Base-by-base conservation (phyloP, 78 protist species). In the Reticulomyxa filosa region DNA sequence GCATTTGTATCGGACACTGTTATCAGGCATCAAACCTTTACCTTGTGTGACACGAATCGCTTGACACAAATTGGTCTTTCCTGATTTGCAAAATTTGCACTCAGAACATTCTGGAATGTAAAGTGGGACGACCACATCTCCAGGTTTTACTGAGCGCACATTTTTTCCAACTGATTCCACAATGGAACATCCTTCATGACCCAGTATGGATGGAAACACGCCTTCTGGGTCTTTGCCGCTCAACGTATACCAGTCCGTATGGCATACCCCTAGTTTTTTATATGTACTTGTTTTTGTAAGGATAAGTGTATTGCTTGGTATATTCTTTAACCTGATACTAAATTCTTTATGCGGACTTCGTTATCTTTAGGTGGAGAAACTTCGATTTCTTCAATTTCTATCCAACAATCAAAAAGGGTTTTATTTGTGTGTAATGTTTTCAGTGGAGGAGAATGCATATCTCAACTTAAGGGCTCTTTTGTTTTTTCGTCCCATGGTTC, bases 201-300 rank as follows among this genome's bases (percentile, higher is more conserved):
- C 70, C 1, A 65, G 59, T 2, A 65, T 65, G 42, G 35, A 65
- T 3, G 70, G 70, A 46, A 65, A 65, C 23, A 46, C 48, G 13
- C 70, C 70, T 27, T 65, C 70, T 2, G 70, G 70, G 26, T 65
- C 70, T 10, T 51, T 25, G 2, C 70, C 70, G 4, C 13, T 29
- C n/a, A 65, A 46, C 20, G 70, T 48, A 59, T 46, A 65, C 0
- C 11, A 1, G 57, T 63, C 69, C 8, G 69, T 63, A 13, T 63
- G 69, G 57, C 69, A 63, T 22, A 63, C 22, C 4, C 61, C 69
- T n/a, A 29, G n/a, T n/a, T n/a, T n/a, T n/a, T n/a, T n/a, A n/a
- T n/a, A n/a, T n/a, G n/a, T n/a, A n/a, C n/a, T n/a, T n/a, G n/a
- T n/a, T n/a, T n/a, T n/a, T n/a, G n/a, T n/a, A n/a, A n/a, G n/a